phyloP scores from a whole-genome alignment of 108 stramenopile species.

The Fistulifera solaris region DNA sequence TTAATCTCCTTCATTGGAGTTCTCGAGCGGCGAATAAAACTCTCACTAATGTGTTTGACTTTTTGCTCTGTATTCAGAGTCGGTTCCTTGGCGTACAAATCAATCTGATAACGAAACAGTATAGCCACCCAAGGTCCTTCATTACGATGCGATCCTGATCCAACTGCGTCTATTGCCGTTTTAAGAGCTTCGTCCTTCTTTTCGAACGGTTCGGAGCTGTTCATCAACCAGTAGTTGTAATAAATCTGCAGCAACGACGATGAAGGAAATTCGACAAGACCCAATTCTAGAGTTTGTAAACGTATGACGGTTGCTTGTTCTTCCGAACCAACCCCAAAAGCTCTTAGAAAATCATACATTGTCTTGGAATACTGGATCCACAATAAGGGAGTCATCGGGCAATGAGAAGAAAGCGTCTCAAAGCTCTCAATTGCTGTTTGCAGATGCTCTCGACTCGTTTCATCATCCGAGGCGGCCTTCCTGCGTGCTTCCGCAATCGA shows the following conservation, averaged over 20 bases:
- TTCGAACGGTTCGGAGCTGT: constrained; percentile 9
- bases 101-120: constrained; percentile 20
- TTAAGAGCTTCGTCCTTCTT: constrained; percentile 23
- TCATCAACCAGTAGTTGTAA: constrained; percentile 30
- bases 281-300: constrained; percentile 61
- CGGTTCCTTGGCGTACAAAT: neutral
- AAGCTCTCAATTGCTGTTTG: constrained; percentile 23
- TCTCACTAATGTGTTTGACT: neutral
- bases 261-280: constrained; percentile 65
- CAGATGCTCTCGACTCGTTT: constrained; percentile 6
- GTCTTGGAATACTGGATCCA: constrained; percentile 84
- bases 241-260: constrained; percentile 37
- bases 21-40: constrained; percentile 20
- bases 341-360: constrained; percentile 23
- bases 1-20: constrained; percentile 34
- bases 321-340: neutral
- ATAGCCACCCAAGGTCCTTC: constrained; percentile 35
- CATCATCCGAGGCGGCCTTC: neutral
- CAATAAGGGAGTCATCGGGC: constrained; percentile 80
- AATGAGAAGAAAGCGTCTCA: constrained; percentile 28
- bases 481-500: constrained; percentile 20
- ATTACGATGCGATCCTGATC: constrained; percentile 57
- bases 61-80: too few species aligned
- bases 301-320: constrained; percentile 29
- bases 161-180: constrained; percentile 37